Conservation (phyloP, 148 eudicot genomes). For the Vaccinium darrowii region DNA sequence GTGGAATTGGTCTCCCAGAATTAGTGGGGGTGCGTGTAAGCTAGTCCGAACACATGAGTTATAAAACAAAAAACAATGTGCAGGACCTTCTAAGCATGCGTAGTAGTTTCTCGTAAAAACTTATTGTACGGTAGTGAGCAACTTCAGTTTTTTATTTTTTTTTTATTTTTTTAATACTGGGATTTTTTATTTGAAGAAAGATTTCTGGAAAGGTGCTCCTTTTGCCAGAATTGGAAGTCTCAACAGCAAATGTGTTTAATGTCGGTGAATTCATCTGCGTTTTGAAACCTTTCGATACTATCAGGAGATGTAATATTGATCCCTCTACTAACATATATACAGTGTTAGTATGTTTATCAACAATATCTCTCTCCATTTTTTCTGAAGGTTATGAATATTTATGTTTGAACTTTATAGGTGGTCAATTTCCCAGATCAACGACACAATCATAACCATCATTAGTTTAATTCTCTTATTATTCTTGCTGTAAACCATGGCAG, state of each 20-base stretch:
- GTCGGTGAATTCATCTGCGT: background rate
- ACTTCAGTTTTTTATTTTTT: background rate
- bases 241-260: background rate
- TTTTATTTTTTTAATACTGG: background rate
- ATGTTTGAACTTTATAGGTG: background rate
- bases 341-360: background rate
- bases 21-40: no score
- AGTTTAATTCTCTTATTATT: background rate
- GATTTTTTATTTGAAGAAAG: background rate
- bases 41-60: no score
- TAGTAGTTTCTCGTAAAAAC: background rate
- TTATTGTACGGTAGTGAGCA: background rate
- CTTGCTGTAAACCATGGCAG: slow-evolving; percentile 37
- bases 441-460: background rate
- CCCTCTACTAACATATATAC: background rate
- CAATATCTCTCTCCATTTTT: background rate
- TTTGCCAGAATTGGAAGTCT: background rate
- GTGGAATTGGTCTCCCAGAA: no score
- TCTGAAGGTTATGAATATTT: background rate
- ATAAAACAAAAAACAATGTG: no score
- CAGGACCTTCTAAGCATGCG: background rate
- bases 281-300: background rate
- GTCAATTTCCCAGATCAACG: background rate
- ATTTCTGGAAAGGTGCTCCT: background rate
- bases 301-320: background rate